Conservation (phyloP, 306 rosid species). For the Alnus rubra region DNA sequence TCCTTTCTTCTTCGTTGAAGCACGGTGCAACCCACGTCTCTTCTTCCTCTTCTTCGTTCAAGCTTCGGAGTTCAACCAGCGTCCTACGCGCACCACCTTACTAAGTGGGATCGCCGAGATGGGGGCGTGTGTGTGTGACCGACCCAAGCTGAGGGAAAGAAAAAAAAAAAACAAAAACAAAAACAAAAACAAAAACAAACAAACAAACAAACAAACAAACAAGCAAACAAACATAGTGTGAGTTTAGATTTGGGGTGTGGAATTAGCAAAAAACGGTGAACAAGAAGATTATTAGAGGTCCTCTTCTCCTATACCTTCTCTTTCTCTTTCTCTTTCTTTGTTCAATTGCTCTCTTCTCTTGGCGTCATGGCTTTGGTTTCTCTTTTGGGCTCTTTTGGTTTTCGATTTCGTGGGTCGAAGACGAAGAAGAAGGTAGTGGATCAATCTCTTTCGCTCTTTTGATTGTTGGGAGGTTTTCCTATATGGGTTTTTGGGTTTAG, state of each 20-base stretch:
- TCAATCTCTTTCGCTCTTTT: conserved; percentile 2
- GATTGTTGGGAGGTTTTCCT: conserved; percentile 1
- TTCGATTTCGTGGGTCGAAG: conserved; percentile 7
- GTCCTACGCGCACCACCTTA: background rate
- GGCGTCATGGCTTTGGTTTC: background rate
- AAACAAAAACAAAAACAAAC: no score
- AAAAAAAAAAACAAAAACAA: conserved; percentile 23
- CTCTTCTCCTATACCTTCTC: conserved; percentile 41
- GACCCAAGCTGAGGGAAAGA: background rate
- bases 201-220: no score
- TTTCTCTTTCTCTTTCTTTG: conserved; percentile 23
- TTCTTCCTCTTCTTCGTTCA: no score
- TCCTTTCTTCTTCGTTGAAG: no score
- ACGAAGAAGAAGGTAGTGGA: conserved; percentile 40
- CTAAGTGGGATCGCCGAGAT: conserved; percentile 35
- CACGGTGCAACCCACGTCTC: no score
- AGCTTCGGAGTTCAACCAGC: no score
- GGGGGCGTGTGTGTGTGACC: conserved; percentile 28
- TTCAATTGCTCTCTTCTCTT: background rate
- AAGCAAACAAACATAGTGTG: conserved; percentile 26
- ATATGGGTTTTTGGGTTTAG: conserved; percentile 10
- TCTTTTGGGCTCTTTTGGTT: conserved; percentile 8
- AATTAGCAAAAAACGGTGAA: conserved; percentile 73
- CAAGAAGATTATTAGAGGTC: conserved; percentile 49
- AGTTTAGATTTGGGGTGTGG: conserved; percentile 49